phyloP scores from a whole-genome alignment of 441 rosid species.

The Corymbia calophylla region DNA sequence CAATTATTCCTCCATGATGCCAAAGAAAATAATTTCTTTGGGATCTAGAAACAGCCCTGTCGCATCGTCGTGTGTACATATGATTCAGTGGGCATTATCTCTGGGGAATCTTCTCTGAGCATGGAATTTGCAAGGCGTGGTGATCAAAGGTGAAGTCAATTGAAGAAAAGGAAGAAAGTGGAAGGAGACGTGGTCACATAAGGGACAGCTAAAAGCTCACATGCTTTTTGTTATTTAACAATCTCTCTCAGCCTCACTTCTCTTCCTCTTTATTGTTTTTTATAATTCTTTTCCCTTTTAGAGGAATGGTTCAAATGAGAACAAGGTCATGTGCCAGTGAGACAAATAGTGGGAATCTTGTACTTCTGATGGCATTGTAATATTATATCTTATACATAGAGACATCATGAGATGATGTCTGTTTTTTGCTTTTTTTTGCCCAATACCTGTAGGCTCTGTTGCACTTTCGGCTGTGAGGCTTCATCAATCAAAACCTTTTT shows the following conservation, averaged over 20 bases:
- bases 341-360: slow-evolving; percentile 28
- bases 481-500: background rate
- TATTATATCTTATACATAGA: background rate
- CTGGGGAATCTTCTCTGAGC: background rate
- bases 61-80: background rate
- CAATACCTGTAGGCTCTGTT: background rate
- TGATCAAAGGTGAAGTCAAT: background rate
- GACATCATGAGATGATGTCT: background rate
- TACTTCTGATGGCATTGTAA: background rate
- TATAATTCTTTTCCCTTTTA: background rate
- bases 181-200: background rate
- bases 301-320: slow-evolving; percentile 9
- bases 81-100: background rate
- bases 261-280: background rate
- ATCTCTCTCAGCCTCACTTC: background rate
- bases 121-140: background rate
- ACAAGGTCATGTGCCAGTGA: background rate
- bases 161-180: background rate
- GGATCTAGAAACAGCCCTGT: background rate
- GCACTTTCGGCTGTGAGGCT: background rate
- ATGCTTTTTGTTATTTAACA: background rate
- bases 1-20: background rate
- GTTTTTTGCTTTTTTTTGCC: slow-evolving; percentile 7
- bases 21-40: background rate
- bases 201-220: background rate